Percentiles rank a stretch among this genome's conserved stretches.
These are phyloP conservation scores for Lachnellula suecica DNA, from an alignment of 2,329 filamentous ascomycete species.

Conservation along the genomic window DNA sequence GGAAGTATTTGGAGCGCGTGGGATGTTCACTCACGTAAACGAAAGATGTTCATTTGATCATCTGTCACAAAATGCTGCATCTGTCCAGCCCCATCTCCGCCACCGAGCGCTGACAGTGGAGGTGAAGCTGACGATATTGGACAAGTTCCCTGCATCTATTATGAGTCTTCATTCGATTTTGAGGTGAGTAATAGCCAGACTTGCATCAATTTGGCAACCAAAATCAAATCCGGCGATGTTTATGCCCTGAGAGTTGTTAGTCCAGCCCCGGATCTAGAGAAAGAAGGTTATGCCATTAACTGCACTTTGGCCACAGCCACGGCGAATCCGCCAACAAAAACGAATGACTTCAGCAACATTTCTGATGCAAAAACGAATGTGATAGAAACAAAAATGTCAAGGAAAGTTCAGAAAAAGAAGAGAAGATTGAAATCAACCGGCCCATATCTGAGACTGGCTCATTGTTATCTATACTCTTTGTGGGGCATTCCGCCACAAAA, in stretches of 20 bases:
- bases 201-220: conserved; percentile 41
- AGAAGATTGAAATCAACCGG: no score
- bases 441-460: no score
- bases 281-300: conserved; percentile 14
- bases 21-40: conserved; percentile 58
- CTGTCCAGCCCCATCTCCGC: conserved; percentile 25
- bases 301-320: conserved; percentile 20
- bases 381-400: no score
- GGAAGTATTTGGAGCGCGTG: conserved; percentile 46
- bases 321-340: conserved; percentile 9
- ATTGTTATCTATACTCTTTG: no score
- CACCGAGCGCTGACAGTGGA: conserved; percentile 16
- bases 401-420: no score
- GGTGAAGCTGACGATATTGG: conserved; percentile 12
- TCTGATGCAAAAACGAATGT: conserved; percentile 8
- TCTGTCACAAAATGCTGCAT: conserved; percentile 52
- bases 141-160: conserved; percentile 20
- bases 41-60: conserved; percentile 55
- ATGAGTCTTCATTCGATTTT: not conserved
- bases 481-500: no score
- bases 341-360: conserved; percentile 16
- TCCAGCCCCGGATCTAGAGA: not conserved
- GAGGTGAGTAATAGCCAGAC: not conserved
- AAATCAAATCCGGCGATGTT: conserved; percentile 50
- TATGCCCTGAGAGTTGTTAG: conserved; percentile 15